Evolutionary conservation across 257 asterid species (phyloP), one percentile per base, ranked within the genome.

Genomic region (Primulina eburnea): DNA sequence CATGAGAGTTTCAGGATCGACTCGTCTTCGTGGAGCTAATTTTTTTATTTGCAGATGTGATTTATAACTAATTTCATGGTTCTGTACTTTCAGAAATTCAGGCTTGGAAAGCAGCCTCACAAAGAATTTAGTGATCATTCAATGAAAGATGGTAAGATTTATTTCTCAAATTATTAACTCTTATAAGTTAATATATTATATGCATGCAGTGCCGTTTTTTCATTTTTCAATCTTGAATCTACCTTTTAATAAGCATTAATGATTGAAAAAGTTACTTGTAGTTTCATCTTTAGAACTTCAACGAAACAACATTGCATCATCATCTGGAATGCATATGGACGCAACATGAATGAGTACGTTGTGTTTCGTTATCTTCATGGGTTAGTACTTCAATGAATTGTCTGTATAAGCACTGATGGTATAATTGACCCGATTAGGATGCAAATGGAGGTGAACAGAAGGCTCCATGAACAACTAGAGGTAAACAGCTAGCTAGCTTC

Each of bases 81-180:
- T 4, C 74, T 59, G 10, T 33, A 47, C n/a, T 66, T 67, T 57
- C 78, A 94, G 99, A 94, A 94, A 84, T 94, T 91, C 76, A 88
- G 99, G 85, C 86, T 94, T 37, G 99, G 99, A 70, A 94, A 94
- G 81, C 99, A 91, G 80, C 97, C 97, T 28, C 99, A 94, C 92
- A 94, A 94, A 87, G 99, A 94, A 68, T 91, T 86, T 82, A 85
- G 76, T 76, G 97, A 93, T 81, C 99, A 90, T 70, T 89, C 97
- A 0, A 79, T 93, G 77, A 91, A 91, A 87, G 97, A 90, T 81
- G 85, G 96, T 82, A 84, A 82, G 82, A 80, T 80, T 73, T 82
- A 81, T 77, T 78, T 69, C 60, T 76, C 11, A 38, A 73, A 11
- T 7, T 35, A 34, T 61, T 57, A 71, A 4, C 24, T 26, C 29